phyloP scores from a whole-genome alignment of 2,329 filamentous ascomycete genomes.

The Aspergillus uvarum region DNA sequence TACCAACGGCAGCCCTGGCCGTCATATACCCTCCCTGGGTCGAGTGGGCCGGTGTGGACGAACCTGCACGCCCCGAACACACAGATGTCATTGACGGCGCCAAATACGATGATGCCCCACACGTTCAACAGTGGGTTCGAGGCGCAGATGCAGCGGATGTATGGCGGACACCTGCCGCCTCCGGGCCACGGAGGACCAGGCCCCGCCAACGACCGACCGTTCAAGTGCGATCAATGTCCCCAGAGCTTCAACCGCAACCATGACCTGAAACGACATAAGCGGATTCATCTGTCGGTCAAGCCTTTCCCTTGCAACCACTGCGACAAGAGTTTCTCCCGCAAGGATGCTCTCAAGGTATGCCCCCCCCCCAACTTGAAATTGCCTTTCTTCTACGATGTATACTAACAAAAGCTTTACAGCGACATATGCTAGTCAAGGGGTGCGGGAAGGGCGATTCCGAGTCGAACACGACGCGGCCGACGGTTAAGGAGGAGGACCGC shows the following conservation, averaged over 20 bases:
- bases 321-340: constrained; percentile 94
- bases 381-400: not conserved
- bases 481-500: constrained; percentile 22
- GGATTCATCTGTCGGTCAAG: constrained; percentile 93
- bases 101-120: constrained; percentile 38
- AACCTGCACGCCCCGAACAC: constrained; percentile 73
- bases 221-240: constrained; percentile 88
- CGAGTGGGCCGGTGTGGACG: constrained; percentile 69
- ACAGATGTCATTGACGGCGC: constrained; percentile 69
- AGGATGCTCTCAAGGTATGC: constrained; percentile 91
- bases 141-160: constrained; percentile 61
- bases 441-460: constrained; percentile 54
- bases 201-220: constrained; percentile 75
- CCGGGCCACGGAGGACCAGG: constrained; percentile 54
- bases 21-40: constrained; percentile 60
- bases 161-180: constrained; percentile 54
- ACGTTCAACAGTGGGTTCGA: constrained; percentile 61
- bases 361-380: not conserved
- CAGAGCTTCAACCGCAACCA: constrained; percentile 97
- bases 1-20: constrained; percentile 47
- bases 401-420: constrained; percentile 39
- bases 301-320: constrained; percentile 89
- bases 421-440: constrained; percentile 67
- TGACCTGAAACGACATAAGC: constrained; percentile 91
- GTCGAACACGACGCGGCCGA: constrained; percentile 1